Percentiles rank a stretch among this genome's conserved stretches.
These are phyloP conservation scores for Paramyrothecium roridum DNA, from an alignment of 2,329 filamentous ascomycete genomes.

Conservation along the genomic window DNA sequence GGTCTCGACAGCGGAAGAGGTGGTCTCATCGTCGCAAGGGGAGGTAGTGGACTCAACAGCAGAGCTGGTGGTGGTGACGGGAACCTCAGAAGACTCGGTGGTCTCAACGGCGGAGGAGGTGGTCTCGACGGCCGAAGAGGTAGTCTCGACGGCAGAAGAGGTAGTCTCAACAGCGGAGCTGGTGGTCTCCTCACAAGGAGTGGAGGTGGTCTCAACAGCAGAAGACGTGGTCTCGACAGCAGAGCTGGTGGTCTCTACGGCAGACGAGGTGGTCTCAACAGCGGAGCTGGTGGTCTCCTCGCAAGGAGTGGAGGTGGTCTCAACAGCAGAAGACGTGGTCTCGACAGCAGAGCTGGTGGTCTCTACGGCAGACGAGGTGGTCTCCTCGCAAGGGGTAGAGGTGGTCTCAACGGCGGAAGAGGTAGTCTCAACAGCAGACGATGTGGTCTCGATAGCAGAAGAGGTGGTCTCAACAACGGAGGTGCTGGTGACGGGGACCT, in stretches of 20 bases:
- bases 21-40: conserved; percentile 1
- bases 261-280: neutral
- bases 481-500: neutral
- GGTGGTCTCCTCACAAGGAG: neutral
- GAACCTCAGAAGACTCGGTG: neutral
- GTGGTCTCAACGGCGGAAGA: conserved; percentile 1
- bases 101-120: neutral
- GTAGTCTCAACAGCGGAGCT: neutral
- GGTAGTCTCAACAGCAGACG: conserved; percentile 2
- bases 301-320: conserved; percentile 3
- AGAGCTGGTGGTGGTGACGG: conserved; percentile 4
- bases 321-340: conserved; percentile 6
- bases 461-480: neutral
- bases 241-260: neutral
- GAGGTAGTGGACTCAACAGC: conserved; percentile 1
- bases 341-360: conserved; percentile 8
- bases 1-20: neutral
- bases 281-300: neutral
- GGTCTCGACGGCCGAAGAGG: neutral
- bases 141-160: neutral
- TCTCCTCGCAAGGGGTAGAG: conserved; percentile 3
- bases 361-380: neutral
- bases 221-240: neutral
- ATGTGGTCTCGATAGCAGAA: neutral
- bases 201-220: neutral